Percentiles rank a stretch among this genome's conserved stretches.
These are phyloP conservation scores for Fusarium sulawesiense DNA, from an alignment of 2,329 filamentous ascomycete genomes.

Conservation along the genomic window DNA sequence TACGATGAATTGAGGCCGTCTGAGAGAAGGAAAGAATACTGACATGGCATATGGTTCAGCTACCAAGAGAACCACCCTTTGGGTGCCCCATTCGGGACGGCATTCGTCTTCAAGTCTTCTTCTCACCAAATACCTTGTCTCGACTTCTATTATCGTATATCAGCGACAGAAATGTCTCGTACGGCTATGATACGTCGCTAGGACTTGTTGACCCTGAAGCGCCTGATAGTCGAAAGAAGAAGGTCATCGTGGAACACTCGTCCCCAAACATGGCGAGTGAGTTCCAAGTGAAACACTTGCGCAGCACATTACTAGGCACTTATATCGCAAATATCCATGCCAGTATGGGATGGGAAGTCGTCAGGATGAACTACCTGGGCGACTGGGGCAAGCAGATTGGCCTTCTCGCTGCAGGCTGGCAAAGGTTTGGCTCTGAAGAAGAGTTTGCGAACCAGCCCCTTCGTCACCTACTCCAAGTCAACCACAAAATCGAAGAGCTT, in stretches of 20 bases:
- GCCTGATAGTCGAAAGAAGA: constrained; percentile 37
- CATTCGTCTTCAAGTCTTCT: constrained; percentile 41
- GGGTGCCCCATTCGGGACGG: constrained; percentile 40
- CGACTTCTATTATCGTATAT: constrained; percentile 40
- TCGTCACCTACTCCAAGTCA: constrained; percentile 75
- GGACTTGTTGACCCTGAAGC: constrained; percentile 23
- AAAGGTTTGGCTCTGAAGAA: constrained; percentile 73
- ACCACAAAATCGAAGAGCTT: constrained; percentile 72
- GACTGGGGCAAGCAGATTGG: constrained; percentile 79
- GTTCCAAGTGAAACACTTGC: constrained; percentile 76
- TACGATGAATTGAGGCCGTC: background rate
- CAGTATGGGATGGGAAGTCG: constrained; percentile 74
- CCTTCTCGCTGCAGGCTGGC: constrained; percentile 73
- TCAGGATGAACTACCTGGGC: constrained; percentile 77
- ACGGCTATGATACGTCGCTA: constrained; percentile 39
- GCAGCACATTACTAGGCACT: constrained; percentile 77
- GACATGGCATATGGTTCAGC: constrained; percentile 9
- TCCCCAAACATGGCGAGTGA: constrained; percentile 80
- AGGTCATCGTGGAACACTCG: constrained; percentile 76
- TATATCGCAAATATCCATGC: constrained; percentile 75
- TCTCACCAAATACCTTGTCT: constrained; percentile 39
- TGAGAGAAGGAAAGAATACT: background rate
- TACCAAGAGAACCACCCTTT: constrained; percentile 40
- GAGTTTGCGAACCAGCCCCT: constrained; percentile 73
- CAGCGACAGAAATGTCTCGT: constrained; percentile 29